phyloP scores from a whole-genome alignment of 257 asterid species.

The Asclepias syriaca region DNA sequence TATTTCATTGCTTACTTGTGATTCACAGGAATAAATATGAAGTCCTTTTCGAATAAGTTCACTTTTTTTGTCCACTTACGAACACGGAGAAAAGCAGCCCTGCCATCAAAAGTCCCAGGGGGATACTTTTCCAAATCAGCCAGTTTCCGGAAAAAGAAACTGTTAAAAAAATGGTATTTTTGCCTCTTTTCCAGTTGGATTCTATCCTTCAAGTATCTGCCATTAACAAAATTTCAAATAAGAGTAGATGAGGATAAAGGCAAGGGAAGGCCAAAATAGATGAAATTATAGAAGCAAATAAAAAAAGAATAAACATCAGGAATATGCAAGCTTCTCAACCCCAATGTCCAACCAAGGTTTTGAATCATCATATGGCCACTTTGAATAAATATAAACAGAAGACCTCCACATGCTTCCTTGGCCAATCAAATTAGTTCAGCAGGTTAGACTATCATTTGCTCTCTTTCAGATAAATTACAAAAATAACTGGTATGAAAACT shows the following conservation, averaged over 20 bases:
- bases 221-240: slow-evolving; percentile 21
- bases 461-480: neutral
- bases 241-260: neutral
- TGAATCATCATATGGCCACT: neutral
- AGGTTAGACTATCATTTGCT: too few relatives aligned
- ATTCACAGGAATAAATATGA: slow-evolving; percentile 85
- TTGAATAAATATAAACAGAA: slow-evolving; percentile 10
- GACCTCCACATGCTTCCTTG: neutral
- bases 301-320: neutral
- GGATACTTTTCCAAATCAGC: slow-evolving; percentile 96
- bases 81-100: slow-evolving; percentile 87
- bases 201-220: slow-evolving; percentile 71
- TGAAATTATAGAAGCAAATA: neutral
- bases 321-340: neutral
- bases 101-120: slow-evolving; percentile 76
- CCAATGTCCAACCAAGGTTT: neutral
- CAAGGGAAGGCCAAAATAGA: slow-evolving; percentile 10
- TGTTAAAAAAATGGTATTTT: slow-evolving; percentile 81
- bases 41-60: slow-evolving; percentile 82
- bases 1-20: slow-evolving; percentile 57
- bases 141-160: slow-evolving; percentile 92
- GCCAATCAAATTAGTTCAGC: neutral
- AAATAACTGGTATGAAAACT: slow-evolving; percentile 27
- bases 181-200: slow-evolving; percentile 44
- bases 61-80: slow-evolving; percentile 98